Evolutionary conservation across 352 stramenopile species (phyloP).

Genomic region (Phytophthora melonis): DNA sequence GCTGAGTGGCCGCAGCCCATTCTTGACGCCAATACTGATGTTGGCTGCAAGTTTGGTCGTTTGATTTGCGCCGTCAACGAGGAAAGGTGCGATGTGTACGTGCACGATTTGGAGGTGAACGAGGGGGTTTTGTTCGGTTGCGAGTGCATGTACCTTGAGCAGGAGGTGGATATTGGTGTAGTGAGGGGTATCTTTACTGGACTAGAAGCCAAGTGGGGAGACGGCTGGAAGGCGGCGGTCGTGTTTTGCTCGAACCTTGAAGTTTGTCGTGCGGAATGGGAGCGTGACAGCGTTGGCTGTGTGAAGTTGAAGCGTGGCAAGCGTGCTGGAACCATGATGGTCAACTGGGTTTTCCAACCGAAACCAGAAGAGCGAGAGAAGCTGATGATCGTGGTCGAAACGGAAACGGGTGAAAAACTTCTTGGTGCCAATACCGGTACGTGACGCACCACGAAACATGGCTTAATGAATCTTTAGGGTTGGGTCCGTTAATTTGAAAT

Average conservation of each 20-base stretch:
- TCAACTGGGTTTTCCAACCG: background rate
- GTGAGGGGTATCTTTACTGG: background rate
- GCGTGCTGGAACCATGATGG: background rate
- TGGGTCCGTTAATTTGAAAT: too few species aligned
- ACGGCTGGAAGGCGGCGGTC: background rate
- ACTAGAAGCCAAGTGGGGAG: background rate
- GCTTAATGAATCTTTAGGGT: too few species aligned
- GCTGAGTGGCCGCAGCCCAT: slow-evolving; percentile 17
- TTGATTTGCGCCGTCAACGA: background rate
- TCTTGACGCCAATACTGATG: background rate
- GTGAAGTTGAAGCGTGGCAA: background rate
- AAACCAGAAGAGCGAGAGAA: background rate
- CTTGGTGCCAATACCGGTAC: too few species aligned
- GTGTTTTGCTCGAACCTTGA: background rate
- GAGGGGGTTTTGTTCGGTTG: slow-evolving; percentile 6
- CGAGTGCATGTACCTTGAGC: slow-evolving; percentile 14
- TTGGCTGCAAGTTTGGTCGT: slow-evolving; percentile 24
- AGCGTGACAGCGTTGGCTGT: background rate
- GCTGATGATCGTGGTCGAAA: background rate
- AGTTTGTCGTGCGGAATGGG: background rate
- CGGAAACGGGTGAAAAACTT: too few species aligned
- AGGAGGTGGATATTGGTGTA: background rate
- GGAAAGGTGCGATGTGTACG: slow-evolving; percentile 2
- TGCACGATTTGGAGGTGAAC: background rate
- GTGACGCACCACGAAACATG: too few species aligned